phyloP scores from a whole-genome alignment of 1,284 basidiomycete genomes.

The Ceratobasidium sp. region DNA sequence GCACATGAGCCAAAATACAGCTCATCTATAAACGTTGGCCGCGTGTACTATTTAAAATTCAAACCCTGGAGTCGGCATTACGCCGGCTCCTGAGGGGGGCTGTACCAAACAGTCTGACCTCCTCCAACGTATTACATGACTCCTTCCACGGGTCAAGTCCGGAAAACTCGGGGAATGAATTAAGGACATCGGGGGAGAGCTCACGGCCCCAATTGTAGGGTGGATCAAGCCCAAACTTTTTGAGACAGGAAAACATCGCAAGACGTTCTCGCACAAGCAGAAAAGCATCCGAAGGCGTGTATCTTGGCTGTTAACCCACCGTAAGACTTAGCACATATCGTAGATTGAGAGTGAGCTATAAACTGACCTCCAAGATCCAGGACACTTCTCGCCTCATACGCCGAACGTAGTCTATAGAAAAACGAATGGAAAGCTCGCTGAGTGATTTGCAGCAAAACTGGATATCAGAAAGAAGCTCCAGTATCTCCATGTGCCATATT shows the following conservation, averaged over 20 bases:
- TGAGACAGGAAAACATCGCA: neutral
- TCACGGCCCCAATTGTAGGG: neutral
- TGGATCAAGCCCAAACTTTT: neutral
- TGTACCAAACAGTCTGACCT: neutral
- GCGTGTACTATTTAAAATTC: conserved; percentile 18
- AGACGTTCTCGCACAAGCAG: neutral
- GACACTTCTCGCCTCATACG: neutral
- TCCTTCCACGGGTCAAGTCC: neutral
- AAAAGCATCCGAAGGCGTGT: no score
- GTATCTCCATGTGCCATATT: neutral
- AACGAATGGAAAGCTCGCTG: neutral
- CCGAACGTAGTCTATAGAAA: neutral
- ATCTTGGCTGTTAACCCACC: neutral
- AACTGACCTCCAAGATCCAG: neutral
- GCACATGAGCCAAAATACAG: no score
- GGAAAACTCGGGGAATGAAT: neutral
- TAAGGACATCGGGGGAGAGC: neutral
- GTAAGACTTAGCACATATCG: neutral
- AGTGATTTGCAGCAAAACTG: neutral
- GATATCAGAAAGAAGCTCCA: neutral
- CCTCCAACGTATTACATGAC: neutral
- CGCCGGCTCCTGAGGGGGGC: neutral
- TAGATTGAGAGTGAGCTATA: no score
- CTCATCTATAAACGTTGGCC: no score
- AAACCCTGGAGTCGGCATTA: no score